Evolutionary conservation across 2,329 filamentous ascomycete genomes (phyloP).

Genomic region (Teratosphaeria zuluensis): DNA sequence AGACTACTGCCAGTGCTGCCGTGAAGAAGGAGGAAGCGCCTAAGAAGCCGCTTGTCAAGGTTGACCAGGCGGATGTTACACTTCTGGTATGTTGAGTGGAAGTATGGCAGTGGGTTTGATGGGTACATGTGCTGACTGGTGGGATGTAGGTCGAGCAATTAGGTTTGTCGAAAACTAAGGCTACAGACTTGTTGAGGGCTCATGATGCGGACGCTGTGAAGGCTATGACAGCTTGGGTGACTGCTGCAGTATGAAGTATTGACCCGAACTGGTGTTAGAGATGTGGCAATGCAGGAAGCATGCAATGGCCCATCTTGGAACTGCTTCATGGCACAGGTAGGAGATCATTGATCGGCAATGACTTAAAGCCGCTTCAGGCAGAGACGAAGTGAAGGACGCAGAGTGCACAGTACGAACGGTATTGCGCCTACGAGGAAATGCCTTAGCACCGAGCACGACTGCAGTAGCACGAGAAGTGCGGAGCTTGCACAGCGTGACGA

Average conservation of each 20-base stretch:
- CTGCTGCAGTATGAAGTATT: conserved; percentile 10
- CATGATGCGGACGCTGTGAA: conserved; percentile 61
- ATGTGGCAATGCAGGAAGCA: no score
- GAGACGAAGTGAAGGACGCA: neutral
- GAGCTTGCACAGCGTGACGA: neutral
- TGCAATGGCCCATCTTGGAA: neutral
- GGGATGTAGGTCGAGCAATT: conserved; percentile 56
- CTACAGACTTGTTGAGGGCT: conserved; percentile 62
- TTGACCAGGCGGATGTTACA: conserved; percentile 61
- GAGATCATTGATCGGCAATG: neutral
- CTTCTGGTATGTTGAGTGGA: conserved; percentile 48
- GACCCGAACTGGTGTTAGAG: no score
- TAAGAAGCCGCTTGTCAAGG: conserved; percentile 51
- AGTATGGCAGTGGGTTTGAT: neutral
- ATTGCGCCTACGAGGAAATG: neutral
- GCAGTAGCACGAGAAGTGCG: neutral
- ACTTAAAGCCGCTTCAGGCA: neutral
- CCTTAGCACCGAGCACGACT: neutral
- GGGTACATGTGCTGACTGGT: neutral
- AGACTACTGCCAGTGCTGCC: conserved; percentile 28
- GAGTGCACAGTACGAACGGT: neutral
- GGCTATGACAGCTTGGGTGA: conserved; percentile 55
- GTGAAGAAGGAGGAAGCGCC: conserved; percentile 20
- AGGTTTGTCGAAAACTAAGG: conserved; percentile 60
- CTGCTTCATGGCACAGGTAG: neutral